Evolutionary conservation across 306 rosid species (phyloP).

Genomic region (Castanospermum australe): DNA sequence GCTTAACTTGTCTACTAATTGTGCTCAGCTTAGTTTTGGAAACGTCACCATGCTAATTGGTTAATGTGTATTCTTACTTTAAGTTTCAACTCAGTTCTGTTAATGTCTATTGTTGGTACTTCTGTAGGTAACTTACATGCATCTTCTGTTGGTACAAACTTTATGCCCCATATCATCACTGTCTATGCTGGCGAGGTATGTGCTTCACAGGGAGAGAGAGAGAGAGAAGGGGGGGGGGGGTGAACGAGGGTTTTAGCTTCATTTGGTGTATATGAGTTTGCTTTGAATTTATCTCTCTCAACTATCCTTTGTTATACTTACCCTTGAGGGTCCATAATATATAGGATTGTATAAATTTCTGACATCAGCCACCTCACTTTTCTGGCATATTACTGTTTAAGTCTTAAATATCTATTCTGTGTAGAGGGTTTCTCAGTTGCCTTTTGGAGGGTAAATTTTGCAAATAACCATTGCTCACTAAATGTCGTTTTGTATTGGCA

Average conservation of each 20-base stretch:
- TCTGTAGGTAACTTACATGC: slow-evolving; percentile 60
- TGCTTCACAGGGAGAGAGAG: slow-evolving; percentile 27
- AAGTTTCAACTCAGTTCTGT: neutral
- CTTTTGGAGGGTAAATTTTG: neutral
- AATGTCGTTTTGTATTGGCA: neutral
- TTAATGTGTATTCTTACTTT: neutral
- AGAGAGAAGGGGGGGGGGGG: neutral
- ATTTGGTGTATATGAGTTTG: neutral
- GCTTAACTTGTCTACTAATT: neutral
- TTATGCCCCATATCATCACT: slow-evolving; percentile 78
- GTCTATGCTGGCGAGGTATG: slow-evolving; percentile 85
- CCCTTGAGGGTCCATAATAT: neutral
- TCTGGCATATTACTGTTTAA: neutral
- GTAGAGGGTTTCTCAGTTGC: neutral
- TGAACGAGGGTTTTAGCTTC: neutral
- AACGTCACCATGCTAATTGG: neutral
- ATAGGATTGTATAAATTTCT: neutral
- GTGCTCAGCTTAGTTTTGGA: neutral
- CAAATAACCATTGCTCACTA: neutral
- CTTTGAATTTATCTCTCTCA: neutral
- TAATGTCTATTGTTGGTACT: slow-evolving; percentile 20
- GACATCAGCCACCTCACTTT: neutral
- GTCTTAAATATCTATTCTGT: neutral
- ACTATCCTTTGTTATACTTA: neutral
- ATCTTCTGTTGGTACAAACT: slow-evolving; percentile 56